These are phyloP conservation scores for Candida succiphila DNA, from an alignment of 805 yeast genomes.

Conservation along the genomic window DNA sequence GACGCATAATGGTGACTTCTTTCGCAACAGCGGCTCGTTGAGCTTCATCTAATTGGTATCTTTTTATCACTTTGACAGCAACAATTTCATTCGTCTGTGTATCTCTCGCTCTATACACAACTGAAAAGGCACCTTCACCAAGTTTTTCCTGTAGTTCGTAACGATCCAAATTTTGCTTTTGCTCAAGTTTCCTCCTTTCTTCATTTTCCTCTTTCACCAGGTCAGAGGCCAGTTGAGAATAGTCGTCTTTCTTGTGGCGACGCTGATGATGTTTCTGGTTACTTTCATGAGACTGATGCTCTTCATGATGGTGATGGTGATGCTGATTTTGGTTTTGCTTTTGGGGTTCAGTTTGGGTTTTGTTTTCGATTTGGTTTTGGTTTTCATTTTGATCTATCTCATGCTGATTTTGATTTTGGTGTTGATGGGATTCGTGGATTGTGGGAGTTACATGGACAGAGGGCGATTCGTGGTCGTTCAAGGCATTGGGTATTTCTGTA, in stretches of 20 bases:
- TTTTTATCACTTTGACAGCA: conserved; percentile 56
- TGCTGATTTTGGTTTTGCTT: background rate
- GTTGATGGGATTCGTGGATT: background rate
- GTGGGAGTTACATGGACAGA: background rate
- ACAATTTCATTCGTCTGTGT: conserved; percentile 27
- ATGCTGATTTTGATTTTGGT: background rate
- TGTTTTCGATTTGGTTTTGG: conserved; percentile 1
- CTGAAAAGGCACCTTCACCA: conserved; percentile 56
- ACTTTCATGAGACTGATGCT: conserved; percentile 5
- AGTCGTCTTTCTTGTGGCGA: conserved; percentile 11
- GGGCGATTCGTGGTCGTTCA: too few species aligned
- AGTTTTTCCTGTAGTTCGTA: conserved; percentile 36
- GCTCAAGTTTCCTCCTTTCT: conserved; percentile 9
- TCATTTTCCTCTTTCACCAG: conserved; percentile 22
- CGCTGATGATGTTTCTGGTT: too few species aligned
- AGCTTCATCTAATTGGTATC: conserved; percentile 51
- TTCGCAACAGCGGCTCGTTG: conserved; percentile 65
- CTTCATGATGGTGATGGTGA: conserved; percentile 5
- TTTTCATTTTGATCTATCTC: conserved; percentile 1
- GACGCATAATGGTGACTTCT: conserved; percentile 71
- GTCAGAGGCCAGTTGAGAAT: conserved; percentile 21
- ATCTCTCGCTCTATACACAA: conserved; percentile 40
- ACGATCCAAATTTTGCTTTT: conserved; percentile 19
- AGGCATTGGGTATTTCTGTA: too few species aligned
- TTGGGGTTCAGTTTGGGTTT: background rate